Base-by-base conservation (phyloP, 345 rosid genomes). In the Barbarea vulgaris region DNA sequence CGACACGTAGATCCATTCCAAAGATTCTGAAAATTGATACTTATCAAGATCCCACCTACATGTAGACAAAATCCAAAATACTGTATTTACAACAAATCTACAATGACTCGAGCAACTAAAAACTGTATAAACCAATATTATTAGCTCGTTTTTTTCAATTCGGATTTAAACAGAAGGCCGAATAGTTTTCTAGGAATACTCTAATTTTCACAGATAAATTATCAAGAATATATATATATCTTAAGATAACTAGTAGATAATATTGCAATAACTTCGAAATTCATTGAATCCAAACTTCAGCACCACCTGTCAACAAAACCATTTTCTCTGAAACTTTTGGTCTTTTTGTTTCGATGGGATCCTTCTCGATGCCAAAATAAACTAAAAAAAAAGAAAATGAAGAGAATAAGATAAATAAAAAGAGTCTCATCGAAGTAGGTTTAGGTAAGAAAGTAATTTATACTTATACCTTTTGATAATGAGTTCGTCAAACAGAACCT, bases 31-130 rank as follows among this genome's bases (percentile, higher is more conserved):
- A 69, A 54, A 30, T 34, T 34, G 65, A 70, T 76, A 25, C 50
- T 76, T 69, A 62, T 60, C 55, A 67, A 69, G 75, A 76, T 76
- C 80, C 69, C 19, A 63, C 76, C 80, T 33, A 76, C 39, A 60
- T 14, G 17, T 21, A 42, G 12, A 76, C 50, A 67, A 67, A 62
- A 75, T 15, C 74, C 24, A 51, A 24, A 0, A 28, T 25, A 17
- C n/a, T n/a, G n/a, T 46, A 44, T 64, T 51, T n/a, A n/a, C n/a
- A n/a, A 37, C 47, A 60, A 41, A 60, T 52, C 28, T 36, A 2
- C 58, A 60, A 60, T 36, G 68, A 60, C 21, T 59, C n/a, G 18
- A 47, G 59, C 24, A 42, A 24, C 30, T 34, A 33, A 22, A 46
- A 70, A 39, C 30, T 27, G 21, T 3, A 66, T 1, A 33, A 31